Base-by-base conservation (phyloP, 345 rosid genomes). In the Linum lewisii region DNA sequence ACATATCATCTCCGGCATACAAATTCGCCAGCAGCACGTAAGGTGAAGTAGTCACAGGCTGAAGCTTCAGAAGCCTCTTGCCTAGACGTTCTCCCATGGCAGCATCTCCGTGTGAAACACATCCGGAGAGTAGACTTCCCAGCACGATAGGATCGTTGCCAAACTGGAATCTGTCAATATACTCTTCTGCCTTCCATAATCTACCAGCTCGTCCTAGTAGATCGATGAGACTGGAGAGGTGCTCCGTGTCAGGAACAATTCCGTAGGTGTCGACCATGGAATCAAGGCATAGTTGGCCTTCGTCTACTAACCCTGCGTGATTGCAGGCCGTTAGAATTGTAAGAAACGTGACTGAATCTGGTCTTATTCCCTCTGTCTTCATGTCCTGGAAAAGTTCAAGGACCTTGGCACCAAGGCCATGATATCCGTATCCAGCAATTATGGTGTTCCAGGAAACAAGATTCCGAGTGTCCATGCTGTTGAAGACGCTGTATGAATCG, bases 121-220 rank as follows among this genome's bases (percentile, higher is more conserved):
- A 73, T 2, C 86, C 75, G 1, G 88, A 77, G 54, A 85, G 81
- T 79, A 85, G 71, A 74, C 81, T 79, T 51, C 88, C 88, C 64
- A 79, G 59, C 54, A 78, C 74, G 51, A 85, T 55, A 0, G 75
- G 79, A 73, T 85, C 74, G 53, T 70, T 61, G 23, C 84, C 75
- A n/a, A 65, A 83, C 21, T 67, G 68, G 59, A 25, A 69, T 47
- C 57, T 76, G 58, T 58, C 67, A 38, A 73, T 44, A 68, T 75
- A 69, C 47, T 74, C 77, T 63, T 77, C 80, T 42, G 88, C 92
- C 58, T 81, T 73, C 0, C 14, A 22, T 58, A 85, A 63, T 76
- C 78, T 79, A 56, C 92, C 88, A 18, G 84, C 82, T 36, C 92
- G 73, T 66, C 92, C 92, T 65, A 82, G 60, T 73, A 85, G 47